Base-by-base conservation (phyloP, 2,329 filamentous ascomycete species). In the Fusarium sp. region DNA sequence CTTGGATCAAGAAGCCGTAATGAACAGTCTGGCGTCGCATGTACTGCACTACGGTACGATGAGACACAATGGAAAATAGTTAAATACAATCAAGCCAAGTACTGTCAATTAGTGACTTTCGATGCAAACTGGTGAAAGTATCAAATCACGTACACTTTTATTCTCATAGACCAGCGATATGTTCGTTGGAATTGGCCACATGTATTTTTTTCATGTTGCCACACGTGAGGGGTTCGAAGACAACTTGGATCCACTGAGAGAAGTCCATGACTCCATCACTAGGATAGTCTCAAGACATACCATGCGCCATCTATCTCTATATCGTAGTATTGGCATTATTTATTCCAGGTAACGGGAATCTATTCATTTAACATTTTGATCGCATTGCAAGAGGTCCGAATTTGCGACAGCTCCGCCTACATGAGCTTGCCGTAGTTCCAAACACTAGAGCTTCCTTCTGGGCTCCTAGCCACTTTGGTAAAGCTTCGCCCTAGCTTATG, bases 51-150 rank as follows among this genome's bases (percentile, higher is more conserved):
- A 41, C 49, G 22, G 42, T 52, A 55, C 57, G 45, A 63, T 46
- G 45, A 38, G 41, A 56, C 44, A 56, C 22, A 45, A 65, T 46
- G 27, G 71, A 62, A 36, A 50, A 62, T 72, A 75, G 63, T 65
- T 74, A 42, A 57, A 68, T 72, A 63, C 45, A 72, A 72, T 44
- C 66, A 52, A 73, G 52, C 53, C 53, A 63, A 53, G 33, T 45
- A 35, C 33, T 47, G 50, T 73, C 47, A 70, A 62, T 33, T 18
- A 29, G 36, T 18, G 18, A 20, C n/a, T 44, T 10, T 25, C 7
- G n/a, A 35, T 50, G 38, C 18, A 47, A 18, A 29, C 17, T 18
- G 18, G 7, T 20, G 14, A 7, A 27, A 13, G 22, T 25, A n/a
- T 20, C 22, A 35, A 27, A 17, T 20, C 31, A 25, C n/a, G 14